These are phyloP conservation scores for Obelidium mucronatum DNA, from an alignment of 192 early-diverging fungal genomes.

Conservation along the genomic window DNA sequence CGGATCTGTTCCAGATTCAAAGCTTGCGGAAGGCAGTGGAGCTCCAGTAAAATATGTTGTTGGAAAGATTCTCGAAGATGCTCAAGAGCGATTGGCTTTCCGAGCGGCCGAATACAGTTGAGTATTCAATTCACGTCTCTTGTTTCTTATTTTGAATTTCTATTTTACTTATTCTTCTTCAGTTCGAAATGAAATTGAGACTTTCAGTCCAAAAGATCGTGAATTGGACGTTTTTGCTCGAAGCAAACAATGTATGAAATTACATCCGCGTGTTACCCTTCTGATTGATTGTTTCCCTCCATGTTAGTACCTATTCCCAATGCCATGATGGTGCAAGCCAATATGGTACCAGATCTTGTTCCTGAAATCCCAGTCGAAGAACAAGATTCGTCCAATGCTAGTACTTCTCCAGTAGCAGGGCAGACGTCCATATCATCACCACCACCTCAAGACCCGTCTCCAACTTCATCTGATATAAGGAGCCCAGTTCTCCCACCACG, in stretches of 20 bases:
- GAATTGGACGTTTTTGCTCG: conserved; percentile 67
- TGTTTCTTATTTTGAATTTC: not conserved
- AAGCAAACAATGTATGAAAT: conserved; percentile 47
- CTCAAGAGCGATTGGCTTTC: conserved; percentile 89
- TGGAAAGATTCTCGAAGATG: conserved; percentile 83
- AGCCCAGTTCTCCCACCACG: not conserved
- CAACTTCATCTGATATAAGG: no score
- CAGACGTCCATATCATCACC: not conserved
- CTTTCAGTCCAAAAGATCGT: conserved; percentile 72
- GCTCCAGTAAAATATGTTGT: conserved; percentile 65
- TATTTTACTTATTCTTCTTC: conserved; percentile 66
- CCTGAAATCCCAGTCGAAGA: not conserved
- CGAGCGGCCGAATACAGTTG: conserved; percentile 58
- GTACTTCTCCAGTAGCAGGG: not conserved
- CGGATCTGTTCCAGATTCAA: not conserved
- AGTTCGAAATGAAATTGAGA: conserved; percentile 71
- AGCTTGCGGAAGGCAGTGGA: not conserved
- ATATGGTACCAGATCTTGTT: conserved; percentile 39
- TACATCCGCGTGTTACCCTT: not conserved
- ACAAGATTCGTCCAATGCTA: not conserved
- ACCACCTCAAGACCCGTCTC: not conserved
- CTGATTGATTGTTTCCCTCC: not conserved
- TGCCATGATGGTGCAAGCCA: conserved; percentile 25
- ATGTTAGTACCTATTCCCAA: conserved; percentile 36
- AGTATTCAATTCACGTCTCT: not conserved